Evolutionary conservation across 73 alveolate species (phyloP), one percentile per base, ranked within the genome.

Genomic region (Paramecium pentaurelia): DNA sequence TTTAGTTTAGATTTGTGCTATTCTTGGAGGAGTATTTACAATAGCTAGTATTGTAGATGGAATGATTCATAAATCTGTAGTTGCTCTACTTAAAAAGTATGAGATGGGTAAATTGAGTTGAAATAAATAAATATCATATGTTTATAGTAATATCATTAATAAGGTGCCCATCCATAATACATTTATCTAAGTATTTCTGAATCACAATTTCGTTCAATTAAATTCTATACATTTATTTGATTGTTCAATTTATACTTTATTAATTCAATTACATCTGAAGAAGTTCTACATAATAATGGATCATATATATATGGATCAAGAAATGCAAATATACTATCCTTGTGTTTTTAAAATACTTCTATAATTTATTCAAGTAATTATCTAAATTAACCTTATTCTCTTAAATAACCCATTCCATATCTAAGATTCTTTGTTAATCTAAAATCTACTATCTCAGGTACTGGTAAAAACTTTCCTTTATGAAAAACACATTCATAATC

Each of bases 1-100:
- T 91, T 77, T 97, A 40, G 96, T 96, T 51, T 97, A 97, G 94
- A 95, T 99, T 71, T 98, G 99, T 94, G 99, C 99, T 34, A 98
- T 99, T 80, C 86, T 98, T 30, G 99, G 99, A 85, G 99, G 99
- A 36, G 97, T 98, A 37, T 98, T 97, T 94, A 98, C 99, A 34
- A 98, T 97, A 28, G 98, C 99, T 54, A 99, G 99, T 51, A 93
- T 98, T 22, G 92, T 98, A 49, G 99, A 97, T 92, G 93, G 96
- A 44, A 86, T 95, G 88, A 59, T 96, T 16, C 96, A 95, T 88
- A 92, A 92, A 49, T 86, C 97, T 6, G 92, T 95, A 42, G 86
- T 93, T 16, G 84, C 86, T n/a, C 20, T 95, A 18, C 95, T 95
- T 47, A 95, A 93, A 59, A 91, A 93, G 80, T 86, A 94, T 60